These are phyloP conservation scores for Fusarium napiforme DNA, from an alignment of 2,329 filamentous ascomycete genomes.

Conservation along the genomic window DNA sequence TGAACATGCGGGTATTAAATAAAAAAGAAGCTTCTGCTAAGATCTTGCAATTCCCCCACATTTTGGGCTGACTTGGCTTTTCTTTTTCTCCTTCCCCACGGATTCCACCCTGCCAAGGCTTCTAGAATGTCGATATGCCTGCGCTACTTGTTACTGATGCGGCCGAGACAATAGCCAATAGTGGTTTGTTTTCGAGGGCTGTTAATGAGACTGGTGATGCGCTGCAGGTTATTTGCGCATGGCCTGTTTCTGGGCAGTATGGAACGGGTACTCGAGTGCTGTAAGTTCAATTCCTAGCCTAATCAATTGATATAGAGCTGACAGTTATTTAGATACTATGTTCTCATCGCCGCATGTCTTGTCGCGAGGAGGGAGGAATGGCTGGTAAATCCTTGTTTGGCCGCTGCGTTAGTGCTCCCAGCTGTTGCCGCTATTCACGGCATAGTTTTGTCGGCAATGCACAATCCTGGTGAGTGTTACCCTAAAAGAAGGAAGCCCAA, in stretches of 20 bases:
- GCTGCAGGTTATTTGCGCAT: constrained; percentile 64
- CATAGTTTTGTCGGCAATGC: constrained; percentile 68
- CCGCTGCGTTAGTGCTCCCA: constrained; percentile 70
- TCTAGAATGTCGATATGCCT: constrained; percentile 26
- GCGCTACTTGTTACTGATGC: not conserved
- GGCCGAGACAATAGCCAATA: not conserved
- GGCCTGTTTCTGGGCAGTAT: constrained; percentile 68
- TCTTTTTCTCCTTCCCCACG: not conserved
- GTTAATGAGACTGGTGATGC: constrained; percentile 12
- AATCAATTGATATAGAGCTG: not conserved
- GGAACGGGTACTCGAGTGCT: constrained; percentile 64
- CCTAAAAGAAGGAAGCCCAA: too few relatives aligned
- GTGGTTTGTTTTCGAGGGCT: not conserved
- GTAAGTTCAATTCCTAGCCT: constrained; percentile 47
- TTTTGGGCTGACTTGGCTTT: not conserved
- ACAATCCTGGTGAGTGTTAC: constrained; percentile 63
- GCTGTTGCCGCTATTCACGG: constrained; percentile 72
- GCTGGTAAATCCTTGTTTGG: constrained; percentile 71
- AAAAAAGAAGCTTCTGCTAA: constrained; percentile 1
- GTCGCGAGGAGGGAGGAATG: constrained; percentile 70
- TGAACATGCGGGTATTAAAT: not conserved
- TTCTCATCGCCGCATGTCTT: constrained; percentile 71
- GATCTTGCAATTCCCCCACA: not conserved
- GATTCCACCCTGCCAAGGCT: not conserved
- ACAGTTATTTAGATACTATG: constrained; percentile 64